Evolutionary conservation across 495 filamentous ascomycete species (phyloP), one percentile per base, ranked within the genome.

Genomic region (Penicillium ucsense): DNA sequence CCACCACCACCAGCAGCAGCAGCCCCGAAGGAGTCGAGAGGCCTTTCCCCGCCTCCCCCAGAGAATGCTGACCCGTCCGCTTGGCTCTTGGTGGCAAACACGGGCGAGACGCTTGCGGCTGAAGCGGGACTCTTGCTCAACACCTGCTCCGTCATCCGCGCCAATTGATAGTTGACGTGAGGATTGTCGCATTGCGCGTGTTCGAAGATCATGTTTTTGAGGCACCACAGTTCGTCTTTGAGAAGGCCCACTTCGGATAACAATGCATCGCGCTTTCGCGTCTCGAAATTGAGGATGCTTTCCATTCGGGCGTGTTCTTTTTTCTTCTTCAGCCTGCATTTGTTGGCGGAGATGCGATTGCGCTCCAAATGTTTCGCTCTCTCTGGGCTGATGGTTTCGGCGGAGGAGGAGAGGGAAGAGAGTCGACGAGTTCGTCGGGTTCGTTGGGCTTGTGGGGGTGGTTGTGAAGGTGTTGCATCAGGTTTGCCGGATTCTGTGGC

Each of bases 341-440:
- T 61, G 46, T 54, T 61, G n/a, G 58, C 58, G 33, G 58, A 56
- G 38, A 61, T 44, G 10, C 58, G 52, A 43, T 61, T 61, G 20
- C 58, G 50, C 46, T 61, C 58, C 11, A 61, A 55, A 37, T 59
- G 58, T 30, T 43, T 51, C 29, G 55, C 50, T 4, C 58, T 44
- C 12, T 53, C 48, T 8, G 55, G 48, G 38, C 41, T 52, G n/a
- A 56, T 34, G n/a, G 45, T 10, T 32, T 40, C 39, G 37, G 11
- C 35, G 38, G 4, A 28, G n/a, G n/a, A n/a, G 3, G 31, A 12
- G 4, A 4, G 28, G 7, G 31, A 32, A 9, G 40, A 46, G 30
- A 4, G 37, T 37, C 12, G 52, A 8, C 28, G 50, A 8, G 30
- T 6, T 9, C 28, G 38, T 36, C 20, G 30, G 41, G 36, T 8